A percentile compares a stretch with the other conserved stretches of the same genome.
Evolutionary conservation across 441 rosid genomes (phyloP).

Genomic region (Pelargonium myrrhifolium): DNA sequence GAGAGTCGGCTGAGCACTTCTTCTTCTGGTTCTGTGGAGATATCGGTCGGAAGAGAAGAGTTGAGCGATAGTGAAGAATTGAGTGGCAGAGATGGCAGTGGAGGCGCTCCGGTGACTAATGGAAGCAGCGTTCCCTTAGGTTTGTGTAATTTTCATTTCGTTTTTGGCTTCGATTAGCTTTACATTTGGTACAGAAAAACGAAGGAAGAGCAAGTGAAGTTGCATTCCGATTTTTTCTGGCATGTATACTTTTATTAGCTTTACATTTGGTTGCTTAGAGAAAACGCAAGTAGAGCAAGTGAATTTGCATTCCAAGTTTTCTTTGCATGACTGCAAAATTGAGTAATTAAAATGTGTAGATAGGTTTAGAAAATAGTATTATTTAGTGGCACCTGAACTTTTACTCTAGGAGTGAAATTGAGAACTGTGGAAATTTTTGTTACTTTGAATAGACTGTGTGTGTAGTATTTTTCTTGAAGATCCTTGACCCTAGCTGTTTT

Average conservation of each 20-base stretch:
- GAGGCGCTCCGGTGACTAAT: constrained; percentile 8
- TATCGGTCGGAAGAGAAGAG: background rate
- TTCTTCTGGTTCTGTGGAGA: background rate
- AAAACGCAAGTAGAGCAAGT: background rate
- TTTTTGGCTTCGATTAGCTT: background rate
- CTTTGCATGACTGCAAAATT: background rate
- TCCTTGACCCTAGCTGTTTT: background rate
- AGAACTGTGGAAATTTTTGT: background rate
- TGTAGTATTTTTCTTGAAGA: background rate
- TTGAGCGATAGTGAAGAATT: background rate
- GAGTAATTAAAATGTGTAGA: background rate
- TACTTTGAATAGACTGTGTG: background rate
- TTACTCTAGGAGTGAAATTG: background rate
- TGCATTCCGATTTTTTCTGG: background rate
- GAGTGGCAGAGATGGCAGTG: constrained; percentile 2
- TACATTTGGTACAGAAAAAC: background rate
- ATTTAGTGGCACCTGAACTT: background rate
- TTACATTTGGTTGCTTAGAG: constrained; percentile 1
- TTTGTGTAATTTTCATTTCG: background rate
- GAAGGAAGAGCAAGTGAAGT: background rate
- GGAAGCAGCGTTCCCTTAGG: constrained; percentile 9
- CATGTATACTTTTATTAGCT: background rate
- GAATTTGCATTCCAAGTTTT: background rate
- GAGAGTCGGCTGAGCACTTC: constrained; percentile 2
- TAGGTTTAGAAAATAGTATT: background rate